These are phyloP conservation scores for Urostyla sp. DNA, from an alignment of 73 alveolate species.

Conservation along the genomic window DNA sequence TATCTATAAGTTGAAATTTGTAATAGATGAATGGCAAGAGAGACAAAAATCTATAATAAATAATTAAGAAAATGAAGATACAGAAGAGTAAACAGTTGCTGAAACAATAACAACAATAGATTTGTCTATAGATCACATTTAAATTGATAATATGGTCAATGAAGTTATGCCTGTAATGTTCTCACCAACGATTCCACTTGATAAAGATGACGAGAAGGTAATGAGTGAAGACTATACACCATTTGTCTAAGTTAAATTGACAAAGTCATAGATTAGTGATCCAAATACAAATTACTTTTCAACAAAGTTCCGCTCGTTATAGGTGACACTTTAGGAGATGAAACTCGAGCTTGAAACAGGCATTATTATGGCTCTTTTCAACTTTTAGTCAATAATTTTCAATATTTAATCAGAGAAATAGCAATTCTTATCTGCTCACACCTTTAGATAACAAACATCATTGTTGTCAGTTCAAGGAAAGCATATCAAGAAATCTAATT, in stretches of 20 bases:
- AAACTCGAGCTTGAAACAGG: constrained; percentile 64
- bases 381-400: neutral
- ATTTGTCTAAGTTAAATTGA: constrained; percentile 56
- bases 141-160: constrained; percentile 59
- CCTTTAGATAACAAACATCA: no score
- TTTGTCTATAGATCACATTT: constrained; percentile 59
- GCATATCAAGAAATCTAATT: neutral
- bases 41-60: neutral
- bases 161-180: constrained; percentile 54
- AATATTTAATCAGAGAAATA: neutral
- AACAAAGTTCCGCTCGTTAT: constrained; percentile 21
- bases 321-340: constrained; percentile 55
- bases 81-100: neutral
- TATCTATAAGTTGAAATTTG: constrained; percentile 27
- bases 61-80: neutral
- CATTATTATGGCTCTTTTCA: constrained; percentile 24
- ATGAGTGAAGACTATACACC: constrained; percentile 46
- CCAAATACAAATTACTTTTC: neutral
- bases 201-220: constrained; percentile 25
- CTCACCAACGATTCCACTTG: constrained; percentile 58
- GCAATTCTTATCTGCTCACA: constrained; percentile 7
- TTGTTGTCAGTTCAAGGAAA: no score
- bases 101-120: constrained; percentile 51
- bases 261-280: constrained; percentile 11
- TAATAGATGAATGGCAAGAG: constrained; percentile 1